Percentiles rank a stretch among this genome's conserved stretches.
Conservation (phyloP, 805 yeast species). For the Saccharomycopsis sp. region DNA sequence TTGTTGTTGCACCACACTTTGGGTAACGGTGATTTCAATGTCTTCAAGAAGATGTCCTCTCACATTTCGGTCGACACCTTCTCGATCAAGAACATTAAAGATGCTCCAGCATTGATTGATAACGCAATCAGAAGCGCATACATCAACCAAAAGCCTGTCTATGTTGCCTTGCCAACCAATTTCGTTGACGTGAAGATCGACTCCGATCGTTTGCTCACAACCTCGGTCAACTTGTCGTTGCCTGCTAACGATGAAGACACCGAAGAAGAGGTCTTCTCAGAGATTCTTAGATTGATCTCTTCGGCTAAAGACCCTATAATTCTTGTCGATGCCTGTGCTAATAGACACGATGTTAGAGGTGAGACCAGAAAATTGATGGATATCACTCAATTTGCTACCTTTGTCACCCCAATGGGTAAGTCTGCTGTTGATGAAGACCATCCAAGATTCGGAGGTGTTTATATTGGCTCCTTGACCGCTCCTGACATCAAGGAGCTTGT, state of each 20-base stretch:
- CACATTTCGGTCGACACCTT: slow-evolving; percentile 63
- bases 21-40: slow-evolving; percentile 78
- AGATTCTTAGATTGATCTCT: slow-evolving; percentile 44
- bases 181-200: slow-evolving; percentile 51
- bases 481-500: slow-evolving; percentile 69
- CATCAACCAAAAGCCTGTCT: slow-evolving; percentile 72
- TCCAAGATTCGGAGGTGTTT: slow-evolving; percentile 76
- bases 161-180: slow-evolving; percentile 78
- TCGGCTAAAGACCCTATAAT: slow-evolving; percentile 65
- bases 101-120: slow-evolving; percentile 70
- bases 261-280: slow-evolving; percentile 55
- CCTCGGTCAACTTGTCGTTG: slow-evolving; percentile 57
- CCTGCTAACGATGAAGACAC: slow-evolving; percentile 53
- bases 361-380: slow-evolving; percentile 59
- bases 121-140: slow-evolving; percentile 66
- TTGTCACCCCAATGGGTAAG: slow-evolving; percentile 89
- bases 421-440: slow-evolving; percentile 67
- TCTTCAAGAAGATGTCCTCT: slow-evolving; percentile 72
- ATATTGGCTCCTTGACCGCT: slow-evolving; percentile 72
- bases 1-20: slow-evolving; percentile 75
- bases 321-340: slow-evolving; percentile 82
- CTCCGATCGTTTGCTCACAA: slow-evolving; percentile 48
- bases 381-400: slow-evolving; percentile 71
- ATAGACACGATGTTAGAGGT: slow-evolving; percentile 63
- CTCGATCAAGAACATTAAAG: slow-evolving; percentile 52